phyloP scores from a whole-genome alignment of 225 moss, liverwort and hornwort species.

The Marchantia paleacea region DNA sequence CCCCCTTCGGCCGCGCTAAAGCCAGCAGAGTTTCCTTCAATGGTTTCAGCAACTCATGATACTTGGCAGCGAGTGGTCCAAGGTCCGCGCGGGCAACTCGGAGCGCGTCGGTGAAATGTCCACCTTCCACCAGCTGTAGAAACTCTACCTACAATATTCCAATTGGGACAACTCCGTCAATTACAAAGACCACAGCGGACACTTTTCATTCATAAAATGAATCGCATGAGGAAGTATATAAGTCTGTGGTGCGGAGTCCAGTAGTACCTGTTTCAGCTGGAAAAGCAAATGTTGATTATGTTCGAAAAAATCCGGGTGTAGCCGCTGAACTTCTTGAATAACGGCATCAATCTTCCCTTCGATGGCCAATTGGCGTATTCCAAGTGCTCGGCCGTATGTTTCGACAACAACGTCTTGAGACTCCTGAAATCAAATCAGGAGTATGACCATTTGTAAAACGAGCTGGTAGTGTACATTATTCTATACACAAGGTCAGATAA shows the following conservation, averaged over 20 bases:
- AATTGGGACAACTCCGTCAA: background rate
- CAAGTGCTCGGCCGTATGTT: conserved; percentile 57
- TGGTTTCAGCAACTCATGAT: conserved; percentile 58
- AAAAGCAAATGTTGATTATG: conserved; percentile 64
- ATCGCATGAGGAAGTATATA: no score
- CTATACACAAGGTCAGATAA: no score
- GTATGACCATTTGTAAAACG: background rate
- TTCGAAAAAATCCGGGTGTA: conserved; percentile 66
- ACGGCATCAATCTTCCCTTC: conserved; percentile 67
- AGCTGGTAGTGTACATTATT: no score
- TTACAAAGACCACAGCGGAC: background rate
- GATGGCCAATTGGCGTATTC: conserved; percentile 64
- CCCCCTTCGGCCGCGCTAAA: conserved; percentile 66
- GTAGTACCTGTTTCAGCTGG: conserved; percentile 71
- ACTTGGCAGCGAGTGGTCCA: conserved; percentile 70
- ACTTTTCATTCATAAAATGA: background rate
- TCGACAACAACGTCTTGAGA: conserved; percentile 50
- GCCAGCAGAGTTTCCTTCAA: conserved; percentile 88
- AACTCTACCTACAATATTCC: conserved; percentile 55
- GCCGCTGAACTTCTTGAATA: conserved; percentile 56
- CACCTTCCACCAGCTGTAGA: conserved; percentile 62
- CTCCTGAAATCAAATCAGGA: conserved; percentile 38
- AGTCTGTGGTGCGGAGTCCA: background rate
- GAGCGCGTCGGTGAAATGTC: conserved; percentile 55
- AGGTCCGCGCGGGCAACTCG: conserved; percentile 70